Percentiles rank a stretch among this genome's conserved stretches.
phyloP scores from a whole-genome alignment of 495 filamentous ascomycete species.

The Hyphodiscus hymeniophilus region DNA sequence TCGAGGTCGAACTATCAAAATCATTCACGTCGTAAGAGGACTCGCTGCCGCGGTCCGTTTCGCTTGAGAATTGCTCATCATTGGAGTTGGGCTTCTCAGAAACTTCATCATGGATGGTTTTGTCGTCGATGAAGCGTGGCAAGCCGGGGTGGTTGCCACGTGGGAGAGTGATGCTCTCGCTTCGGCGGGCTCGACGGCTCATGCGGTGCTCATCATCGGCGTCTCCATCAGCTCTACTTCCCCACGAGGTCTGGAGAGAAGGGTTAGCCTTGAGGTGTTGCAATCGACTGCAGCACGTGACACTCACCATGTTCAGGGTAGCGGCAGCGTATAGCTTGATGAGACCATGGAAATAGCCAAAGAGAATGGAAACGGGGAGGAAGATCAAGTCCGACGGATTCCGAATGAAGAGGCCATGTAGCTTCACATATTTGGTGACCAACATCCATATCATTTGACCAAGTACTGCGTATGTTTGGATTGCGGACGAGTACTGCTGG shows the following conservation, averaged over 20 bases:
- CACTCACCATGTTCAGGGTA: slow-evolving; percentile 60
- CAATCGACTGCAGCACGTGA: neutral
- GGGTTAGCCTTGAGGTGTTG: slow-evolving; percentile 6
- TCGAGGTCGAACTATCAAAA: slow-evolving; percentile 8
- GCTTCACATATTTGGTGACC: slow-evolving; percentile 69
- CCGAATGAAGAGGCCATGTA: slow-evolving; percentile 63
- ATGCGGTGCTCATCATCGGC: slow-evolving; percentile 50
- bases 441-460: slow-evolving; percentile 53
- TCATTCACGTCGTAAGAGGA: slow-evolving; percentile 15
- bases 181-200: slow-evolving; percentile 38
- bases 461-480: slow-evolving; percentile 35
- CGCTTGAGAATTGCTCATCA: slow-evolving; percentile 8
- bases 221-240: slow-evolving; percentile 59
- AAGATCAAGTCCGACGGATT: slow-evolving; percentile 61
- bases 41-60: slow-evolving; percentile 6
- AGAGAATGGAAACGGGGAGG: slow-evolving; percentile 65
- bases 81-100: neutral
- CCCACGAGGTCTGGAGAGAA: slow-evolving; percentile 54
- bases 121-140: slow-evolving; percentile 21
- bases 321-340: slow-evolving; percentile 70
- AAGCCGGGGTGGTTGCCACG: slow-evolving; percentile 22
- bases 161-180: slow-evolving; percentile 40
- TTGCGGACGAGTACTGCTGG: slow-evolving; percentile 31
- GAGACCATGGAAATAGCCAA: slow-evolving; percentile 68
- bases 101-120: neutral